phyloP scores from a whole-genome alignment of 306 rosid genomes.

The Oemleria cerasiformis region DNA sequence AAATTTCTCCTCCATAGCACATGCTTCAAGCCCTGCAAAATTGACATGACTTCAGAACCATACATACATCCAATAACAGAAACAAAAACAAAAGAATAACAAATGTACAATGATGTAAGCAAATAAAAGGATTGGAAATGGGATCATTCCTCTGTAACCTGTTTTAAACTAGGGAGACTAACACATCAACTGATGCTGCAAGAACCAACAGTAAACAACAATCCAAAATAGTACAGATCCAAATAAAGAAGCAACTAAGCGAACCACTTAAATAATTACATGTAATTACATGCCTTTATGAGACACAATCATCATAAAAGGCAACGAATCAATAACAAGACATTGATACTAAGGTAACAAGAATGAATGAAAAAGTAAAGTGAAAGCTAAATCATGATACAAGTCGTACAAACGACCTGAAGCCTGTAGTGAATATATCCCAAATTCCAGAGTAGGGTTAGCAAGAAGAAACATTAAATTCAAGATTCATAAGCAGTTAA shows the following conservation, averaged over 20 bases:
- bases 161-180: conserved; percentile 32
- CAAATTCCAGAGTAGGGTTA: conserved; percentile 16
- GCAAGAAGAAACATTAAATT: conserved; percentile 27
- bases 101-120: conserved; percentile 11
- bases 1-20: conserved; percentile 44
- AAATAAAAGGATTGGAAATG: conserved; percentile 20
- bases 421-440: conserved; percentile 23
- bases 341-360: conserved; percentile 4
- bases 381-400: conserved; percentile 20
- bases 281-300: not conserved
- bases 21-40: conserved; percentile 71
- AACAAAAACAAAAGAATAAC: conserved; percentile 7
- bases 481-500: conserved; percentile 32
- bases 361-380: conserved; percentile 16
- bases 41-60: conserved; percentile 40
- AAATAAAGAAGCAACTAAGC: not conserved
- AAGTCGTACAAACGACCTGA: conserved; percentile 27
- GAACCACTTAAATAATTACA: not conserved
- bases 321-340: conserved; percentile 25
- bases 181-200: conserved; percentile 13
- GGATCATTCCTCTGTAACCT: conserved; percentile 36
- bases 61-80: conserved; percentile 23
- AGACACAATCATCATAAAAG: not conserved
- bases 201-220: not conserved
- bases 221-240: conserved; percentile 4